Conservation (phyloP, 805 yeast genomes). For the Hanseniaspora valbyensis region DNA sequence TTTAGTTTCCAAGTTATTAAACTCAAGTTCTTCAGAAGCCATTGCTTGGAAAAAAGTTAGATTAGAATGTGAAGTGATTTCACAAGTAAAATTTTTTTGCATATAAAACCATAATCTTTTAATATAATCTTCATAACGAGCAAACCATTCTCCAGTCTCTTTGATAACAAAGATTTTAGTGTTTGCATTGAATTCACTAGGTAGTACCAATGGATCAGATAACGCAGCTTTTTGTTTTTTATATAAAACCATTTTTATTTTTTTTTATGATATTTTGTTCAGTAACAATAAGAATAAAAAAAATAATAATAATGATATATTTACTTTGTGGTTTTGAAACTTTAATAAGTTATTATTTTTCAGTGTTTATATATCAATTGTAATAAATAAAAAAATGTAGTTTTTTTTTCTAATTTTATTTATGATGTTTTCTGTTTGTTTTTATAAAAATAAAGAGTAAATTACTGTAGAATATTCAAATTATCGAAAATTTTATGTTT, state of each 20-base stretch:
- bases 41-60: conserved; percentile 84
- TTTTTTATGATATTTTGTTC: conserved; percentile 3
- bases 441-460: too few relatives aligned
- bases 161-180: conserved; percentile 71
- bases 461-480: too few relatives aligned
- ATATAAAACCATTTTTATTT: conserved; percentile 49
- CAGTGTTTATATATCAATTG: too few relatives aligned
- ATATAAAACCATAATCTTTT: conserved; percentile 60
- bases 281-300: not conserved
- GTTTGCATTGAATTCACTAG: conserved; percentile 35
- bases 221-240: conserved; percentile 60
- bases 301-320: not conserved
- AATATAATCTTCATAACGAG: conserved; percentile 63
- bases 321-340: not conserved
- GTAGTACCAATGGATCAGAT: conserved; percentile 47
- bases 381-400: not conserved
- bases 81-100: conserved; percentile 79
- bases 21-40: conserved; percentile 57
- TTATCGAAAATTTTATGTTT: too few relatives aligned
- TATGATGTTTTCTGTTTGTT: too few relatives aligned
- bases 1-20: conserved; percentile 55
- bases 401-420: too few relatives aligned
- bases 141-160: conserved; percentile 83
- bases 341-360: too few relatives aligned
- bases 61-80: conserved; percentile 87